Conservation (phyloP, 768 basidiomycete species). For the Rhizopogon sp. region DNA sequence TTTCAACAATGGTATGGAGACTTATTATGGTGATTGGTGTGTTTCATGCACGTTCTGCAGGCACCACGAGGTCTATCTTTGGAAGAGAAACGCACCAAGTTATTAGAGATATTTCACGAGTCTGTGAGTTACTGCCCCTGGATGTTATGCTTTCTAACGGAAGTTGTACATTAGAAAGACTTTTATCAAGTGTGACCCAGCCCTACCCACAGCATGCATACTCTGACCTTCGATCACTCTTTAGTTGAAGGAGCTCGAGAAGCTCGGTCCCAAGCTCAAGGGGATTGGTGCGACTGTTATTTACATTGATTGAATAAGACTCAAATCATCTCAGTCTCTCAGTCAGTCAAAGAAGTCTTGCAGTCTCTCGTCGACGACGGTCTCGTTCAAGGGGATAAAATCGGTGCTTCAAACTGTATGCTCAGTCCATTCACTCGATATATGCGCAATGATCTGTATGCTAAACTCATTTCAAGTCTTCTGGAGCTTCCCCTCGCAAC, state of each 20-base stretch:
- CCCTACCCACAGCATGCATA: not conserved
- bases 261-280: conserved; percentile 82
- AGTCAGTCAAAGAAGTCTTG: conserved; percentile 88
- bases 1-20: conserved; percentile 3
- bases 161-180: conserved; percentile 52
- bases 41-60: conserved; percentile 27
- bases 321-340: conserved; percentile 53
- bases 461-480: conserved; percentile 52
- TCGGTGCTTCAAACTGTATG: conserved; percentile 89
- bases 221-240: not conserved
- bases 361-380: conserved; percentile 86
- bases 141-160: conserved; percentile 1
- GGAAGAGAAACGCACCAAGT: conserved; percentile 85
- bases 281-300: conserved; percentile 63
- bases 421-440: conserved; percentile 15
- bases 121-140: conserved; percentile 40
- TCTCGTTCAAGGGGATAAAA: conserved; percentile 85
- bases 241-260: conserved; percentile 90
- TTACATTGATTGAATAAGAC: not conserved
- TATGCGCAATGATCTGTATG: conserved; percentile 3
- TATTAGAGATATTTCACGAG: conserved; percentile 93
- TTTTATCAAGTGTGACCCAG: conserved; percentile 60
- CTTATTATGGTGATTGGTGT: not conserved
- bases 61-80: conserved; percentile 81
- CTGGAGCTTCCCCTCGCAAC: conserved; percentile 93